phyloP scores from a whole-genome alignment of 805 yeast genomes.

The Cyberlindnera bimundalis region DNA sequence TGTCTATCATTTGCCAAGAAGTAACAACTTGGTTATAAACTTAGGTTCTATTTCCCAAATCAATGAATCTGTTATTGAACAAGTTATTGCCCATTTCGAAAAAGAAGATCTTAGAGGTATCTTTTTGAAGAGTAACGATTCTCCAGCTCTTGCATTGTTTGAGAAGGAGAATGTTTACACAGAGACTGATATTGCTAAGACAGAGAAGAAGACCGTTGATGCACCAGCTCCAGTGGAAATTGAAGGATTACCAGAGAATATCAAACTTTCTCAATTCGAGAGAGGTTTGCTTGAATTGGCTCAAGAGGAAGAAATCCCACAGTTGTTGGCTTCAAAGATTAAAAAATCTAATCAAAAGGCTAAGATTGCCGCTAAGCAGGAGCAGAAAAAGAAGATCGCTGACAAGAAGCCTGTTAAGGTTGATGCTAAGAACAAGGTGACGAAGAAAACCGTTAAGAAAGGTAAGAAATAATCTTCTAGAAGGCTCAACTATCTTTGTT shows the following conservation, averaged over 20 bases:
- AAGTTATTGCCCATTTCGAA: conserved; percentile 47
- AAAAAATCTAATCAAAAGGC: conserved; percentile 36
- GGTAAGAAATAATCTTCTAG: conserved; percentile 17
- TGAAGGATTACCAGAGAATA: conserved; percentile 36
- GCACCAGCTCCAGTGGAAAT: conserved; percentile 15
- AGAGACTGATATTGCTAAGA: conserved; percentile 29
- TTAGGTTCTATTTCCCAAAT: conserved; percentile 54
- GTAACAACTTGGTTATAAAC: conserved; percentile 60
- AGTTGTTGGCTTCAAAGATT: conserved; percentile 57
- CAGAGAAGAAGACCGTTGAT: conserved; percentile 4
- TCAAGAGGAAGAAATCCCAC: conserved; percentile 63
- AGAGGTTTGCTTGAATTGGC: conserved; percentile 81
- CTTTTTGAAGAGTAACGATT: conserved; percentile 60
- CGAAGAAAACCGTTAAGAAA: conserved; percentile 12
- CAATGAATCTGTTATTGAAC: conserved; percentile 45
- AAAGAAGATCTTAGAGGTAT: conserved; percentile 50
- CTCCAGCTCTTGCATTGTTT: conserved; percentile 85
- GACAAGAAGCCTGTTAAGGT: conserved; percentile 8
- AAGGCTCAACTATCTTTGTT: too few relatives aligned
- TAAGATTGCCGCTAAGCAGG: conserved; percentile 14
- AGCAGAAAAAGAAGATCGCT: conserved; percentile 5
- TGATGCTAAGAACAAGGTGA: conserved; percentile 17
- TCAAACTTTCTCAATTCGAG: conserved; percentile 59
- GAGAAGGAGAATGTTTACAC: conserved; percentile 50
- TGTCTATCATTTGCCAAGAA: conserved; percentile 66